A percentile compares a stretch with the other conserved stretches of the same genome.
phyloP scores from a whole-genome alignment of 768 basidiomycete genomes.

The Lanmaoa rubissima region DNA sequence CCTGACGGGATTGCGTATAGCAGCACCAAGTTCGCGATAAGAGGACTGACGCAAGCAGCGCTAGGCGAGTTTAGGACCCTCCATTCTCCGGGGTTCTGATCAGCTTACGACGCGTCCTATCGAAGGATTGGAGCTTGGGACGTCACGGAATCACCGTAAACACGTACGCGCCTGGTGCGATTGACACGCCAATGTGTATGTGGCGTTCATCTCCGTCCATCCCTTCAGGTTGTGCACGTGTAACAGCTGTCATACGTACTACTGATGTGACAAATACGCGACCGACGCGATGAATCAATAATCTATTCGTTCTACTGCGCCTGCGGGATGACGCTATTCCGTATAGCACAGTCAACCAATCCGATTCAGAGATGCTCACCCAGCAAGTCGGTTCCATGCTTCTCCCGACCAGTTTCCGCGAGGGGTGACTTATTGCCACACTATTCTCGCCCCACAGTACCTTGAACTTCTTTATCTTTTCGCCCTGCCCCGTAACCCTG shows the following conservation, averaged over 20 bases:
- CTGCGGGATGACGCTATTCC: neutral
- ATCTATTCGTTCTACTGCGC: neutral
- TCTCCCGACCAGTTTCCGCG: neutral
- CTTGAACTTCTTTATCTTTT: slow-evolving; percentile 18
- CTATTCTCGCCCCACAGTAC: slow-evolving; percentile 28
- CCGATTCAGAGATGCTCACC: neutral
- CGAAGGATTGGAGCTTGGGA: slow-evolving; percentile 37
- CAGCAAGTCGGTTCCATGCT: neutral
- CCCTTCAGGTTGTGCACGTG: neutral
- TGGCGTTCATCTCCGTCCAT: neutral
- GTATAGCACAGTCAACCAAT: neutral
- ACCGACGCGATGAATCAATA: neutral
- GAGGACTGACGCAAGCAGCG: slow-evolving; percentile 23
- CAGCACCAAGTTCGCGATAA: slow-evolving; percentile 22
- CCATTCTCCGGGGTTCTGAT: neutral
- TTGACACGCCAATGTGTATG: slow-evolving; percentile 15
- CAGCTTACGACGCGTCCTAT: neutral
- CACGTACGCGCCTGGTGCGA: slow-evolving; percentile 32
- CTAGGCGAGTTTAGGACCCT: slow-evolving; percentile 1
- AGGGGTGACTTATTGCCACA: slow-evolving; percentile 13
- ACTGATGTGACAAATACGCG: too few relatives aligned
- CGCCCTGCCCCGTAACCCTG: slow-evolving; percentile 6
- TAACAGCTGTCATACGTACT: neutral
- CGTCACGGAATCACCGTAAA: slow-evolving; percentile 42
- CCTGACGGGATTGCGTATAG: neutral